phyloP scores from a whole-genome alignment of 208 protist species.

The Trichomonas tenax region DNA sequence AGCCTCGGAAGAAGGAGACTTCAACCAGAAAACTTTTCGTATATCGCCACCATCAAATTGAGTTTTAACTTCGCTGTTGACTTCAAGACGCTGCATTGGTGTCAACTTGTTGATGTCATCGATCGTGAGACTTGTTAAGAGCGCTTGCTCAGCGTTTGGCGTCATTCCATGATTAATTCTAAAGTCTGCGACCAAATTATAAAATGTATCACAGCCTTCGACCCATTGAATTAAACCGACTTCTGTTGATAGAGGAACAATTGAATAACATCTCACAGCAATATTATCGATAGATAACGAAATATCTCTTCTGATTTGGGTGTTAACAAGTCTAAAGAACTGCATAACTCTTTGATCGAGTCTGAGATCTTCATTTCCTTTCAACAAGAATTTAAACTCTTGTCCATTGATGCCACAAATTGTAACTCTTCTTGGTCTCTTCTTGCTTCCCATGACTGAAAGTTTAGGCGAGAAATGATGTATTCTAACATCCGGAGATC shows the following conservation, averaged over 20 bases:
- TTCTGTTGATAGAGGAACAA: background rate
- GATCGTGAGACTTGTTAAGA: background rate
- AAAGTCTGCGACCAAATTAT: background rate
- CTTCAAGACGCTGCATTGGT: background rate
- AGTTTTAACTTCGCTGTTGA: background rate
- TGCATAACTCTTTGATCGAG: conserved; percentile 15
- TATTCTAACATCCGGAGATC: background rate
- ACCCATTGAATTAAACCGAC: conserved; percentile 17
- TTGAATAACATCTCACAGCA: background rate
- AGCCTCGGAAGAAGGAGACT: background rate
- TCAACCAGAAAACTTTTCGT: background rate
- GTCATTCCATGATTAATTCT: background rate
- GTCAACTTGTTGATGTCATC: background rate
- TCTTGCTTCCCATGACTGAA: background rate
- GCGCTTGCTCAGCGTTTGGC: background rate
- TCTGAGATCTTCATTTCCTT: conserved; percentile 15
- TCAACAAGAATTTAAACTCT: background rate
- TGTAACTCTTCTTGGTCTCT: background rate
- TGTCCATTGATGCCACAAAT: background rate
- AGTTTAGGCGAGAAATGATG: background rate
- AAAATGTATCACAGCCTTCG: background rate
- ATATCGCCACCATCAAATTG: background rate
- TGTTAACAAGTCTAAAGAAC: background rate
- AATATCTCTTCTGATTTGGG: background rate
- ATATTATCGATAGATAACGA: background rate